These are phyloP conservation scores for Lentinus polychrous DNA, from an alignment of 1,284 basidiomycete species.

Conservation along the genomic window DNA sequence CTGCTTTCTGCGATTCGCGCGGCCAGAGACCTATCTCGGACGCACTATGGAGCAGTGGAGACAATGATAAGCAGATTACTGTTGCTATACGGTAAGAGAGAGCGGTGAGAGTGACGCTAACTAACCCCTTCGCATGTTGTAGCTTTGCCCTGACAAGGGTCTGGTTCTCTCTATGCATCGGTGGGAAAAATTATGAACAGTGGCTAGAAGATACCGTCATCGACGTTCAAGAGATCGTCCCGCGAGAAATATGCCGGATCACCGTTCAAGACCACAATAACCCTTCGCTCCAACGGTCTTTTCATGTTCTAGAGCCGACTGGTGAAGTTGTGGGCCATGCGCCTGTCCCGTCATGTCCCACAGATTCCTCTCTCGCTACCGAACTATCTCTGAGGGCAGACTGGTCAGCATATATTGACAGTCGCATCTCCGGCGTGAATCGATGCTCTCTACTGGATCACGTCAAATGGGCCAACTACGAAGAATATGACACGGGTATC, in stretches of 20 bases:
- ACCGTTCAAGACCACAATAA: conserved; percentile 23
- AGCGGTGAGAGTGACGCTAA: neutral
- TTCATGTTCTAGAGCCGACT: conserved; percentile 57
- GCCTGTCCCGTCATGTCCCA: neutral
- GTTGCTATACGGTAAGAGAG: conserved; percentile 47
- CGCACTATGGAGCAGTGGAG: conserved; percentile 53
- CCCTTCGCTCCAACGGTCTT: conserved; percentile 10
- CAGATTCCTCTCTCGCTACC: neutral
- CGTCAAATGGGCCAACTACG: conserved; percentile 55
- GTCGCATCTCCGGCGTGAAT: conserved; percentile 11
- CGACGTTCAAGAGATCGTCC: conserved; percentile 44
- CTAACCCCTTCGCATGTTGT: neutral
- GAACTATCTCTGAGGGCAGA: conserved; percentile 41
- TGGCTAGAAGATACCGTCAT: conserved; percentile 33
- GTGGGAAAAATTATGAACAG: conserved; percentile 22
- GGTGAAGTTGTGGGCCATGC: conserved; percentile 60
- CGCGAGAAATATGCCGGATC: conserved; percentile 54
- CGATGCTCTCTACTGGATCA: conserved; percentile 25
- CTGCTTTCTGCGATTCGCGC: conserved; percentile 23
- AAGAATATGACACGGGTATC: conserved; percentile 63
- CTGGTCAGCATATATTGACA: conserved; percentile 53
- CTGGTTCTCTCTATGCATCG: conserved; percentile 55
- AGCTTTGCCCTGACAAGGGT: conserved; percentile 59
- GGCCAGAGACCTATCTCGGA: conserved; percentile 31
- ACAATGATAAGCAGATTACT: conserved; percentile 46